Base-by-base conservation (phyloP, 2,329 filamentous ascomycete genomes). In the Diaporthe caulivora region DNA sequence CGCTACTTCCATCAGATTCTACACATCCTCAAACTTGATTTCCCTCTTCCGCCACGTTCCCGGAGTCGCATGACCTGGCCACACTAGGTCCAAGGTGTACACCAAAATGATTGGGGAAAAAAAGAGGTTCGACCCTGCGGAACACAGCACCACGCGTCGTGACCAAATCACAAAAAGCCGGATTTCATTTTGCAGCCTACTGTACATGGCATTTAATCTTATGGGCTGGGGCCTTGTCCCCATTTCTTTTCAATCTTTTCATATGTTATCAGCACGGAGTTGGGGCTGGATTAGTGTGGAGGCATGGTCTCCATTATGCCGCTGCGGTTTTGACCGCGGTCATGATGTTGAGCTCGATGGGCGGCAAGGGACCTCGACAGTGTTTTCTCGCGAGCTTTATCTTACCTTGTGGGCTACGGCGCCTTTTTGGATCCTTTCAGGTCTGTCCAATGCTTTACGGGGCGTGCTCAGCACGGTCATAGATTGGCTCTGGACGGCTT, bases 231-330 rank as follows among this genome's bases (percentile, higher is more conserved):
- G 51, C 47, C 21, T 53, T 69, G 55, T 55, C 62, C 47, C 62
- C 62, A 21, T 71, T 5, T 47, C 37, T 42, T 53, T 62, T 62
- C 54, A 17, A 29, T 53, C 71, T 65, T 37, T 72, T 71, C 57
- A 49, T 74, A 69, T 74, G 70, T 76, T 72, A 62, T 70, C 65
- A 77, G 76, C 76, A 76, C 49, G 76, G 76, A 77, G 76, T 77
- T 77, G 69, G 75, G 70, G 71, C 24, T 26, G 60, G 72, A 21
- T 42, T 37, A 53, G 44, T 42, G 55, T 51, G 55, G 68, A 53
- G 55, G 44, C 34, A 26, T 60, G 29, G 10, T n/a, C 57, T 8
- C 51, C 40, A 44, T 21, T n/a, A 42, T 47, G 26, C 68, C 24
- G n/a, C 40, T 44, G 37, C 8, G 42, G 53, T 31, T 15, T 24